Percentiles rank a stretch among this genome's conserved stretches.
Evolutionary conservation across 192 early-diverging fungal species (phyloP).

Genomic region (Coemansia aciculifera): DNA sequence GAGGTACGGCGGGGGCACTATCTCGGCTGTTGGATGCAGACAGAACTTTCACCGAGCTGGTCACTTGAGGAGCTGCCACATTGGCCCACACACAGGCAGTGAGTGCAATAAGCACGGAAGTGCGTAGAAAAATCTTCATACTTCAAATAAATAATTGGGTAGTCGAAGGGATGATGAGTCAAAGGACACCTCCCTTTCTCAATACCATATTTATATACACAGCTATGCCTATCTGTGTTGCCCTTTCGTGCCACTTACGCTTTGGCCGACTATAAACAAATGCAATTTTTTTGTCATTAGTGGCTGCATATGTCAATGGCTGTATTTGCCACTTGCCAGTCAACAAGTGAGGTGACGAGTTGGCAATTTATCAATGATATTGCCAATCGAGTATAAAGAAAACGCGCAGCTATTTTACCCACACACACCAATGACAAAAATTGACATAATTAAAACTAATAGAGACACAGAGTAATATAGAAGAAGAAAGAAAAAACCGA

Average conservation of each 20-base stretch:
- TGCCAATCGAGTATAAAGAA: not conserved
- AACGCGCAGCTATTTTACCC: not conserved
- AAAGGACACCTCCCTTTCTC: not conserved
- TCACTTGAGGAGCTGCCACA: not conserved
- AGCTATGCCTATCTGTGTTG: not conserved
- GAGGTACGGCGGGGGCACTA: not conserved
- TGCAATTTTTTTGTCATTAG: not conserved
- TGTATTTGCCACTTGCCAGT: not conserved
- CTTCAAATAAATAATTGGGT: not conserved
- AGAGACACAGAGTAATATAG: not conserved
- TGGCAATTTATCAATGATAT: conserved; percentile 5
- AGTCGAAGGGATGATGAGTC: not conserved
- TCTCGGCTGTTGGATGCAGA: not conserved
- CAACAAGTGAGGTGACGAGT: not conserved
- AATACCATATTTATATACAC: not conserved
- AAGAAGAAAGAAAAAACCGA: not conserved
- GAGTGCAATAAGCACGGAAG: not conserved
- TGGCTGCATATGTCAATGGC: conserved; percentile 1
- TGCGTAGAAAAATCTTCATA: not conserved
- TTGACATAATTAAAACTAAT: not conserved
- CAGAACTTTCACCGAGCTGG: not conserved
- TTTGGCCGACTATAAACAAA: not conserved
- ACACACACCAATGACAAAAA: too few species aligned
- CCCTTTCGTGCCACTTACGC: not conserved
- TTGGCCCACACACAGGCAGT: not conserved